Percentiles rank a stretch among this genome's conserved stretches.
phyloP scores from a whole-genome alignment of 768 basidiomycete genomes.

The Infundibulicybe gibba region DNA sequence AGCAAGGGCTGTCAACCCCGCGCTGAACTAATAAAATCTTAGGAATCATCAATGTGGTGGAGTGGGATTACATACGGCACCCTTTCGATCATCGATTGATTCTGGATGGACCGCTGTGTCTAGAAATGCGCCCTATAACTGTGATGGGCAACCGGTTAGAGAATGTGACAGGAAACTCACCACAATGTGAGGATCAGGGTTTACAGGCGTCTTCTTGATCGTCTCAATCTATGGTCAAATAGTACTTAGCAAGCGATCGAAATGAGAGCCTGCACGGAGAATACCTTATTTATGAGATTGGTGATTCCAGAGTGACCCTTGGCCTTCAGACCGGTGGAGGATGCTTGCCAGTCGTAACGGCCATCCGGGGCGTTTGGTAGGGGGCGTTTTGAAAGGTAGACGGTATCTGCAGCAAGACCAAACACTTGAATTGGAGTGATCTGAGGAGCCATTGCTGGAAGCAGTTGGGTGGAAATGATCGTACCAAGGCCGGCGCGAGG shows the following conservation, averaged over 20 bases:
- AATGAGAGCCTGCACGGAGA: not conserved
- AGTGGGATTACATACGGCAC: not conserved
- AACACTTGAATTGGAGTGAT: constrained; percentile 21
- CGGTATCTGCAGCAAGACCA: constrained; percentile 26
- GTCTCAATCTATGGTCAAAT: not conserved
- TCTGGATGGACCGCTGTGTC: constrained; percentile 8
- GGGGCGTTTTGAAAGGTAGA: constrained; percentile 30
- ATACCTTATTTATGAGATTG: constrained; percentile 23
- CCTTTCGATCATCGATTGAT: constrained; percentile 24
- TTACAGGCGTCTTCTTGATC: not conserved
- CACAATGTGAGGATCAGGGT: not conserved
- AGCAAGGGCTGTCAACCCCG: constrained; percentile 1
- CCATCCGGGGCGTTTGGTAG: constrained; percentile 39
- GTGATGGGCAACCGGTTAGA: no score
- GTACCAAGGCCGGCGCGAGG: no score
- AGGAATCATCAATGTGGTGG: not conserved
- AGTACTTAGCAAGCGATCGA: not conserved
- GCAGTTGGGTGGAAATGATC: no score
- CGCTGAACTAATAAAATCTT: not conserved
- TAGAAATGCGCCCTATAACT: constrained; percentile 5
- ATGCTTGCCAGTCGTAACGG: constrained; percentile 39
- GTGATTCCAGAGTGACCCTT: constrained; percentile 31
- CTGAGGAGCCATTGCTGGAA: no score
- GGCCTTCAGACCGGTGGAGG: constrained; percentile 20
- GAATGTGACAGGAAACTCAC: not conserved